A percentile compares a stretch with the other conserved stretches of the same genome.
phyloP scores from a whole-genome alignment of 176 grass and related monocot genomes.

The Oryza coarctata region DNA sequence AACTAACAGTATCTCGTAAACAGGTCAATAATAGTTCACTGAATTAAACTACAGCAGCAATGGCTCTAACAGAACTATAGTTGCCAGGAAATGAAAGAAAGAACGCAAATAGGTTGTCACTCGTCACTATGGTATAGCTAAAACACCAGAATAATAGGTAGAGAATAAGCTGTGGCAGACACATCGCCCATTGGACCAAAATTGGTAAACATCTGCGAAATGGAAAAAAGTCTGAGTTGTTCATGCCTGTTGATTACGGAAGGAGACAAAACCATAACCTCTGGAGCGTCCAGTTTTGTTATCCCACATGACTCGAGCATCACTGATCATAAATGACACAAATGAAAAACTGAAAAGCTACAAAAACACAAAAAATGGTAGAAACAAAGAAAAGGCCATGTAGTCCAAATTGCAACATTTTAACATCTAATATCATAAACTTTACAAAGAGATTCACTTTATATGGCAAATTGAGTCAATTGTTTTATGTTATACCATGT shows the following conservation, averaged over 20 bases:
- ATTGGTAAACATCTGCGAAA: conserved; percentile 18
- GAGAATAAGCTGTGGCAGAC: background rate
- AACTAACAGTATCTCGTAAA: background rate
- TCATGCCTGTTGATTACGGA: conserved; percentile 74
- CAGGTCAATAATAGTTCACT: background rate
- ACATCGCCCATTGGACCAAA: background rate
- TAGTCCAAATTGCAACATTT: background rate
- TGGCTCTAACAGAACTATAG: background rate
- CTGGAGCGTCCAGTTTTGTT: conserved; percentile 88
- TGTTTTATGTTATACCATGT: too few species aligned
- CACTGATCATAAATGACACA: conserved; percentile 49
- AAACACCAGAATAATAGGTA: conserved; percentile 16
- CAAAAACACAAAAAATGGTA: conserved; percentile 3
- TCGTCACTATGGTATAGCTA: conserved; percentile 20
- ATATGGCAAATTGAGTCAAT: conserved; percentile 7
- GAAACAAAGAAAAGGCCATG: conserved; percentile 13
- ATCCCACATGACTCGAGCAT: conserved; percentile 92
- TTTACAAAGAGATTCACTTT: conserved; percentile 1
- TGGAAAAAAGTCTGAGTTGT: conserved; percentile 19
- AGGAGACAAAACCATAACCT: conserved; percentile 91
- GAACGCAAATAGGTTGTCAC: background rate
- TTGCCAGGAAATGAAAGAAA: background rate
- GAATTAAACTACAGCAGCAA: background rate
- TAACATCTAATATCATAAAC: conserved; percentile 12
- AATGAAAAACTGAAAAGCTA: conserved; percentile 30